Conservation (phyloP, 257 asterid genomes). For the Buddleja alternifolia region DNA sequence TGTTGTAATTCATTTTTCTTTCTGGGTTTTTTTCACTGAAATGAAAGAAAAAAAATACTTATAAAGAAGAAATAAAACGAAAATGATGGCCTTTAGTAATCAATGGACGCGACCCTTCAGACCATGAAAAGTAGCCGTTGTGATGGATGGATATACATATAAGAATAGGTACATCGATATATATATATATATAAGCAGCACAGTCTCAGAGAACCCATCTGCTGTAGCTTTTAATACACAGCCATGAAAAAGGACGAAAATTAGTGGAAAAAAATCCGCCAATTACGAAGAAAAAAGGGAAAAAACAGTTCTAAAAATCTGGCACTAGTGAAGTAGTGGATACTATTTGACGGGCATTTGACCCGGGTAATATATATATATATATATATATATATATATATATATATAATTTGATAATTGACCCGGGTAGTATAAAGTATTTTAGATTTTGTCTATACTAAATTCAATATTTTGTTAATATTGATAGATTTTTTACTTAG, state of each 20-base stretch:
- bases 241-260: conserved; percentile 27
- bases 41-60: background rate
- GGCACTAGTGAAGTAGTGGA: conserved; percentile 30
- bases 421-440: too few relatives aligned
- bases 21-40: conserved; percentile 4
- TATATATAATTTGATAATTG: too few relatives aligned
- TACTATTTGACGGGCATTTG: background rate
- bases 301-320: conserved; percentile 27
- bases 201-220: conserved; percentile 36
- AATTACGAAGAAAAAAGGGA: conserved; percentile 16
- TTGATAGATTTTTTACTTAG: too few relatives aligned
- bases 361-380: too few relatives aligned
- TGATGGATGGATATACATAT: conserved; percentile 10
- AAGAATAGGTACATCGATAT: background rate
- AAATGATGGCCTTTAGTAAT: conserved; percentile 3
- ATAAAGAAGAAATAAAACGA: background rate
- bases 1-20: conserved; percentile 47
- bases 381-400: too few relatives aligned
- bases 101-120: background rate
- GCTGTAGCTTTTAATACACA: conserved; percentile 29
- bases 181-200: background rate
- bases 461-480: too few relatives aligned
- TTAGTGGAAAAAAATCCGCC: conserved; percentile 23
- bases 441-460: too few relatives aligned
- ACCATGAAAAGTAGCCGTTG: conserved; percentile 42